A percentile compares a stretch with the other conserved stretches of the same genome.
phyloP scores from a whole-genome alignment of 1,284 basidiomycete genomes.

The Cryptococcus maquisensis region DNA sequence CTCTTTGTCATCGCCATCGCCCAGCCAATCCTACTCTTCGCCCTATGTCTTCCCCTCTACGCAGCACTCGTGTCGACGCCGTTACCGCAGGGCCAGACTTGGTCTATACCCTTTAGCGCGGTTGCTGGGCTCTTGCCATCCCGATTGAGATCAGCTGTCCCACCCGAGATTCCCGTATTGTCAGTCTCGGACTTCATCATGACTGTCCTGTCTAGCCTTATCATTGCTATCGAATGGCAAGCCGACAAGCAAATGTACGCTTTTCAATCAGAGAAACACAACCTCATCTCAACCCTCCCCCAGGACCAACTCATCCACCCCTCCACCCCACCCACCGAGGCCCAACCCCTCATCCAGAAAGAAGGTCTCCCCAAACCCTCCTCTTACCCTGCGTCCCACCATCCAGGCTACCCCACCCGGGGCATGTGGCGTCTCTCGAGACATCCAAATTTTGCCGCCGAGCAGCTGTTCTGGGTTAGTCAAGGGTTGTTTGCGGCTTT shows the following conservation, averaged over 20 bases:
- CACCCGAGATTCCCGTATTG: conserved; percentile 39
- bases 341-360: conserved; percentile 6
- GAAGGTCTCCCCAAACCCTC: conserved; percentile 17
- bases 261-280: conserved; percentile 71
- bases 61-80: conserved; percentile 33
- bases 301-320: conserved; percentile 8
- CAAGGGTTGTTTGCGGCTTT: conserved; percentile 42
- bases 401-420: conserved; percentile 76
- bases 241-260: conserved; percentile 88
- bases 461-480: conserved; percentile 77
- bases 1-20: conserved; percentile 64
- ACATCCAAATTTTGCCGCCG: conserved; percentile 88
- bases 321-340: neutral
- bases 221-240: conserved; percentile 66
- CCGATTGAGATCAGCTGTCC: conserved; percentile 37
- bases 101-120: conserved; percentile 11
- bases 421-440: conserved; percentile 82
- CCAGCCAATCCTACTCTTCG: conserved; percentile 59
- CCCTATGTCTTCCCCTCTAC: conserved; percentile 57
- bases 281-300: conserved; percentile 23
- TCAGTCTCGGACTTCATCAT: conserved; percentile 61
- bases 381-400: conserved; percentile 52
- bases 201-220: conserved; percentile 58
- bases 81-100: conserved; percentile 48
- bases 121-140: conserved; percentile 15